A percentile compares a stretch with the other conserved stretches of the same genome.
These are phyloP conservation scores for Talaromyces piceae DNA, from an alignment of 2,329 filamentous ascomycete genomes.

Conservation along the genomic window DNA sequence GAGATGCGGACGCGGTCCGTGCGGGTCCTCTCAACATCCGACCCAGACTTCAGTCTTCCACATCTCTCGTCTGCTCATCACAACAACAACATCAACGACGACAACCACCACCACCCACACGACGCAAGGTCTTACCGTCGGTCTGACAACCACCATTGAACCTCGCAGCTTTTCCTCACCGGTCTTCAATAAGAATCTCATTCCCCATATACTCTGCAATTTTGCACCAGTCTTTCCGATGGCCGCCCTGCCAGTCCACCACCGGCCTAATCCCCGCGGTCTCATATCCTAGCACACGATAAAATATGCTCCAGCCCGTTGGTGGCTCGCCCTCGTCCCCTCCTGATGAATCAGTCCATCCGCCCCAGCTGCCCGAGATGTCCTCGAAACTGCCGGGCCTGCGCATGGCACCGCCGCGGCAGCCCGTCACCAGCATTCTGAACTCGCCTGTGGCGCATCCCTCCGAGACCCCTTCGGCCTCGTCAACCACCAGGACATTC, in stretches of 20 bases:
- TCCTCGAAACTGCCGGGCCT: conserved; percentile 35
- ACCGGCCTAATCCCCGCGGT: conserved; percentile 12
- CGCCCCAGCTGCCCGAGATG: conserved; percentile 30
- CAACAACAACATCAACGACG: neutral
- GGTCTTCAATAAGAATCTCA: too few species aligned
- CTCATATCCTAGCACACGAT: conserved; percentile 6
- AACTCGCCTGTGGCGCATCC: conserved; percentile 31
- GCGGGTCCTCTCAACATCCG: too few species aligned
- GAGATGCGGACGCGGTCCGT: too few species aligned
- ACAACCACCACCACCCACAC: neutral
- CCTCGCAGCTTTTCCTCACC: neutral
- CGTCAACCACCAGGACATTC: conserved; percentile 12
- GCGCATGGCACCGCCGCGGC: conserved; percentile 42
- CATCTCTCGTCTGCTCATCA: too few species aligned
- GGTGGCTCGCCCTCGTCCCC: conserved; percentile 25
- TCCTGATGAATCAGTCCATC: conserved; percentile 29
- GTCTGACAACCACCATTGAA: too few species aligned
- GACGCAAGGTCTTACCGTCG: too few species aligned
- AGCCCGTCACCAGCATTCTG: conserved; percentile 36
- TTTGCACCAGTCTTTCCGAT: conserved; percentile 6
- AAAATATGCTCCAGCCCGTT: conserved; percentile 24
- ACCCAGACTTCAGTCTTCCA: too few species aligned
- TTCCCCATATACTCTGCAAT: too few species aligned
- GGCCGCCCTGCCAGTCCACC: conserved; percentile 4
- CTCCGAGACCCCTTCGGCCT: conserved; percentile 15